Evolutionary conservation across 2,329 filamentous ascomycete species (phyloP).

Genomic region (Arthrobotrys sinensis): DNA sequence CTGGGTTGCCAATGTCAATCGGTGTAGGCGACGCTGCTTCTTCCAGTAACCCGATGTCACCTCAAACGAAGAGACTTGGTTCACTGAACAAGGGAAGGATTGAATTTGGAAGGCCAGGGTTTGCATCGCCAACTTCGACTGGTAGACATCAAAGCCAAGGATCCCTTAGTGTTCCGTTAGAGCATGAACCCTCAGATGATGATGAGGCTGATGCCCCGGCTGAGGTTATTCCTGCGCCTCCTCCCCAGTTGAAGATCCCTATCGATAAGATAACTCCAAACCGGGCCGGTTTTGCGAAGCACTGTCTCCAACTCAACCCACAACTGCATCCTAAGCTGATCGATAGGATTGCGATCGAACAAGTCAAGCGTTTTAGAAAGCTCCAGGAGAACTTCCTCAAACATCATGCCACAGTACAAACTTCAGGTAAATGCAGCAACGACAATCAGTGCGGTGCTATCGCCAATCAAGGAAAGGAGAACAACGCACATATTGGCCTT

Average conservation of each 20-base stretch:
- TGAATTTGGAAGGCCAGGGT: conserved; percentile 50
- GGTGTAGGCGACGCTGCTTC: conserved; percentile 45
- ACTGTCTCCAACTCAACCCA: conserved; percentile 83
- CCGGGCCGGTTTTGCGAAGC: conserved; percentile 81
- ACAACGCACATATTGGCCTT: conserved; percentile 54
- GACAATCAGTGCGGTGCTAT: conserved; percentile 65
- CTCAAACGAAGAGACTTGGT: conserved; percentile 41
- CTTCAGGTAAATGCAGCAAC: conserved; percentile 66
- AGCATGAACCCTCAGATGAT: conserved; percentile 76
- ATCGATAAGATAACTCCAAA: conserved; percentile 80
- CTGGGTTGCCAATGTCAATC: conserved; percentile 55
- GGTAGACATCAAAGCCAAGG: conserved; percentile 55
- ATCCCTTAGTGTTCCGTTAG: conserved; percentile 65
- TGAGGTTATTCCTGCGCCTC: conserved; percentile 73
- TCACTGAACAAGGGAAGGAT: conserved; percentile 32
- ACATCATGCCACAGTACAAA: conserved; percentile 75
- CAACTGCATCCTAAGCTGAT: conserved; percentile 78
- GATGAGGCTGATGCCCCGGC: conserved; percentile 77
- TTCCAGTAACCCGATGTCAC: conserved; percentile 58
- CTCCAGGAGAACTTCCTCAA: conserved; percentile 79
- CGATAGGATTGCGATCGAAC: conserved; percentile 85
- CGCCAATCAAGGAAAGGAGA: conserved; percentile 57
- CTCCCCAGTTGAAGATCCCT: conserved; percentile 54
- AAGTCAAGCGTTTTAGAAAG: conserved; percentile 83
- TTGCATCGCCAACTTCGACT: conserved; percentile 32